phyloP scores from a whole-genome alignment of 1,284 basidiomycete genomes.

The Cutaneotrichosporon sp. region DNA sequence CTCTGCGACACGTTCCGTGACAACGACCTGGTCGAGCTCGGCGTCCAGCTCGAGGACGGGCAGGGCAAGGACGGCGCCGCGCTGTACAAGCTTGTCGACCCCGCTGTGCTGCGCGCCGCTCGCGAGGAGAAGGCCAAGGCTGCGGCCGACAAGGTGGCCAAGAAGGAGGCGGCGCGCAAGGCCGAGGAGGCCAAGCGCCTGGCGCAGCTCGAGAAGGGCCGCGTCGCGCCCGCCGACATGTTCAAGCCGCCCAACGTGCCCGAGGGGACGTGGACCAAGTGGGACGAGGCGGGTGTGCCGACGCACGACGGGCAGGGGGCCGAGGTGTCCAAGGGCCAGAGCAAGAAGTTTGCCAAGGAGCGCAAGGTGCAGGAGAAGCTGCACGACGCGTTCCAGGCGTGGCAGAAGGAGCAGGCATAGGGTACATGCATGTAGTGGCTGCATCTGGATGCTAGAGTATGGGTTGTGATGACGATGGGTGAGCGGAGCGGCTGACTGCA shows the following conservation, averaged over 20 bases:
- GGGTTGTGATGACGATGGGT: no score
- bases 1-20: constrained; percentile 90
- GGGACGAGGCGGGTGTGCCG: constrained; percentile 84
- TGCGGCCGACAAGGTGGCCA: constrained; percentile 73
- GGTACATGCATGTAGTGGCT: background rate
- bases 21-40: constrained; percentile 83
- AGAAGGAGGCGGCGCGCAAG: constrained; percentile 73
- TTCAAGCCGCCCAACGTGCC: constrained; percentile 80
- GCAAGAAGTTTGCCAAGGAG: constrained; percentile 81
- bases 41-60: constrained; percentile 89
- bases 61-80: constrained; percentile 92
- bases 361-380: constrained; percentile 73
- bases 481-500: no score
- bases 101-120: constrained; percentile 76
- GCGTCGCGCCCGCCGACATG: constrained; percentile 70
- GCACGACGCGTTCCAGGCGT: constrained; percentile 65
- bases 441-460: no score
- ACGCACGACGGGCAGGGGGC: constrained; percentile 78
- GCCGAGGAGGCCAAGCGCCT: constrained; percentile 70
- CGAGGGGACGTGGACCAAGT: constrained; percentile 69
- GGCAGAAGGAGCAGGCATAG: constrained; percentile 3
- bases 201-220: constrained; percentile 84
- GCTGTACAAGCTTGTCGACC: constrained; percentile 87
- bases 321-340: constrained; percentile 78
- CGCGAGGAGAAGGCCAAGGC: constrained; percentile 86